These are phyloP conservation scores for Arachis stenosperma DNA, from an alignment of 306 rosid species.

Conservation along the genomic window DNA sequence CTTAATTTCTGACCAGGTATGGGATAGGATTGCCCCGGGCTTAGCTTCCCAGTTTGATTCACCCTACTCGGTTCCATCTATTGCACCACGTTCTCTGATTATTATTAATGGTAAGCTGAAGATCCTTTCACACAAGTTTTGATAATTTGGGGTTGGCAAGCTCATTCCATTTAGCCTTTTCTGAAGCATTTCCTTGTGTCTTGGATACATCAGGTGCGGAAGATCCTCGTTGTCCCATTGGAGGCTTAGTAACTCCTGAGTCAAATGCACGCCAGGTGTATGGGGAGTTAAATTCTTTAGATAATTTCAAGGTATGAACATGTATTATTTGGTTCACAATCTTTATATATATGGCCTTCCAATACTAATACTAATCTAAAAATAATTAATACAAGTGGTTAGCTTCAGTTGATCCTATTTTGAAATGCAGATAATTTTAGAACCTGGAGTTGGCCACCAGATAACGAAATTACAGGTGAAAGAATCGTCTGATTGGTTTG, in stretches of 20 bases:
- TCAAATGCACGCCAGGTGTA: slow-evolving; percentile 54
- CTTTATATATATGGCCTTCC: slow-evolving; percentile 2
- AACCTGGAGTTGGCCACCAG: slow-evolving; percentile 63
- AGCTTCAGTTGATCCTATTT: neutral
- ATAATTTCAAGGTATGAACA: slow-evolving; percentile 69
- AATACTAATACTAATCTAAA: slow-evolving; percentile 11
- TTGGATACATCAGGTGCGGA: slow-evolving; percentile 65
- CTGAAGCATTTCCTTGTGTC: slow-evolving; percentile 27
- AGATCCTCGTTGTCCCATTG: slow-evolving; percentile 80
- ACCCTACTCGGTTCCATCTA: slow-evolving; percentile 65
- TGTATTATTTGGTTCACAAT: slow-evolving; percentile 9
- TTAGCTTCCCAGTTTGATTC: slow-evolving; percentile 76
- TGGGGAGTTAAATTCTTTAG: slow-evolving; percentile 40
- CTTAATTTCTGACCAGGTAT: slow-evolving; percentile 64
- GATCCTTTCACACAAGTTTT: no score
- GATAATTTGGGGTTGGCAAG: slow-evolving; percentile 16
- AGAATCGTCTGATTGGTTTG: slow-evolving; percentile 85
- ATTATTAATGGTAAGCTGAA: slow-evolving; percentile 64
- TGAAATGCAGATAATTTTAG: slow-evolving; percentile 57
- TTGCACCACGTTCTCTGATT: slow-evolving; percentile 86
- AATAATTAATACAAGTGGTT: neutral
- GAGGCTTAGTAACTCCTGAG: slow-evolving; percentile 57
- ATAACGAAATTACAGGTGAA: slow-evolving; percentile 63
- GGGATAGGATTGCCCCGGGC: slow-evolving; percentile 97
- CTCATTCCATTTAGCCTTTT: slow-evolving; percentile 24